A percentile compares a stretch with the other conserved stretches of the same genome.
Evolutionary conservation across 1,284 basidiomycete genomes (phyloP).

Genomic region (Thelephora terrestris): DNA sequence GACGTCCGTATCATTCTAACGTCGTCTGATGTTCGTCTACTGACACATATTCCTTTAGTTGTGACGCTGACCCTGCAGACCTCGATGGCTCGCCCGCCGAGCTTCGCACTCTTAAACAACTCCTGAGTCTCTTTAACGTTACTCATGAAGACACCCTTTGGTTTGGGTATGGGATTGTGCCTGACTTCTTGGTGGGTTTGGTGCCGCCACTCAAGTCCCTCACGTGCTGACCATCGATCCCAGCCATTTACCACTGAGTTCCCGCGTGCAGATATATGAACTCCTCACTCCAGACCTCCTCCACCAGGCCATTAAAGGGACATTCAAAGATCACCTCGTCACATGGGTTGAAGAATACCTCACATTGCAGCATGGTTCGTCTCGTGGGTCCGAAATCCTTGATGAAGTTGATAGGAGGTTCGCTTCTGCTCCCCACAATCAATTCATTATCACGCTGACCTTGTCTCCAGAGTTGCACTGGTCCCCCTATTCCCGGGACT

Average conservation of each 20-base stretch:
- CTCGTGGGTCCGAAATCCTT: not conserved
- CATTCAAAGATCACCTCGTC: no score
- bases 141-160: slow-evolving; percentile 9
- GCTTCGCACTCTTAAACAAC: slow-evolving; percentile 7
- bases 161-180: slow-evolving; percentile 13
- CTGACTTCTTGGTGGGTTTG: slow-evolving; percentile 13
- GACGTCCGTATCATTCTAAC: no score
- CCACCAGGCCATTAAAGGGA: no score
- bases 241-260: slow-evolving; percentile 17
- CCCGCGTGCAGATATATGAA: slow-evolving; percentile 17
- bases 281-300: no score
- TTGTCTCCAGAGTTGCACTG: slow-evolving; percentile 5
- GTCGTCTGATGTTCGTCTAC: no score
- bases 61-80: slow-evolving; percentile 4
- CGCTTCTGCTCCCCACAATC: no score
- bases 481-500: no score
- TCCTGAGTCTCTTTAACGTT: slow-evolving; percentile 1
- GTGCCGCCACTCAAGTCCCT: no score
- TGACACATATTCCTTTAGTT: slow-evolving; percentile 9
- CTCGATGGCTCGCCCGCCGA: slow-evolving; percentile 5
- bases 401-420: slow-evolving; percentile 12
- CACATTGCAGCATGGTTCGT: not conserved
- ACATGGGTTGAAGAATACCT: slow-evolving; percentile 12
- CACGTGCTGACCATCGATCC: no score
- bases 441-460: no score